A percentile compares a stretch with the other conserved stretches of the same genome.
Evolutionary conservation across 2,329 filamentous ascomycete species (phyloP).

Genomic region (Moelleriella libera): DNA sequence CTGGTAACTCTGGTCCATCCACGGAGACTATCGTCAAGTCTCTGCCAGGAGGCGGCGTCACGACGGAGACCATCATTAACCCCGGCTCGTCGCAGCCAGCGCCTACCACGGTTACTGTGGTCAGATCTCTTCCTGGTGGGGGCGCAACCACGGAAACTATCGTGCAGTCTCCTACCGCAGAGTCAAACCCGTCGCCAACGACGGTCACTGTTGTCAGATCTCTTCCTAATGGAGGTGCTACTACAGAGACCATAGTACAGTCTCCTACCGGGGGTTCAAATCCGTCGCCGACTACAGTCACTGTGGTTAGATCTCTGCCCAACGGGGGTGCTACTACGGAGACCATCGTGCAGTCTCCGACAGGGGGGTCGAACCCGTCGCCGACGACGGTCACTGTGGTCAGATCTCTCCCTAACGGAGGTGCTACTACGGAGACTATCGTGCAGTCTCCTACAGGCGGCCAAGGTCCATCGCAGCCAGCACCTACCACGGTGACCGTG

Average conservation of each 20-base stretch:
- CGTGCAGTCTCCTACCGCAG: too few relatives aligned
- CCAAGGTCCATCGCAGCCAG: neutral
- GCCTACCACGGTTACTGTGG: neutral
- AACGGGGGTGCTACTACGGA: neutral
- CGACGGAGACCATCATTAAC: neutral
- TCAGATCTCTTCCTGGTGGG: neutral
- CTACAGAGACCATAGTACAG: neutral
- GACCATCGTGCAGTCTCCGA: neutral
- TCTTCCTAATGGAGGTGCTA: neutral
- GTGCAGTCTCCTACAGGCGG: neutral
- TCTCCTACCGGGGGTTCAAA: neutral
- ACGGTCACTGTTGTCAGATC: too few relatives aligned
- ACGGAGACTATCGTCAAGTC: too few relatives aligned
- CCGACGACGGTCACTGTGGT: too few relatives aligned
- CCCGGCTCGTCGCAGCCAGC: too few relatives aligned
- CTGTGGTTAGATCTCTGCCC: neutral
- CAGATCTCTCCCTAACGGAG: too few relatives aligned
- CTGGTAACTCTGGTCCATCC: too few relatives aligned
- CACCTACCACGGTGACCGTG: neutral
- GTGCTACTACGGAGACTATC: too few relatives aligned
- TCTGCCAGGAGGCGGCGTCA: too few relatives aligned
- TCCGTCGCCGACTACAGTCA: neutral
- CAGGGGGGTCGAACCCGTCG: too few relatives aligned
- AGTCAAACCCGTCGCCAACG: too few relatives aligned
- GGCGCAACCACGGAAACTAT: too few relatives aligned